phyloP scores from a whole-genome alignment of 805 yeast genomes.

The Tetrapisispora fleetii region DNA sequence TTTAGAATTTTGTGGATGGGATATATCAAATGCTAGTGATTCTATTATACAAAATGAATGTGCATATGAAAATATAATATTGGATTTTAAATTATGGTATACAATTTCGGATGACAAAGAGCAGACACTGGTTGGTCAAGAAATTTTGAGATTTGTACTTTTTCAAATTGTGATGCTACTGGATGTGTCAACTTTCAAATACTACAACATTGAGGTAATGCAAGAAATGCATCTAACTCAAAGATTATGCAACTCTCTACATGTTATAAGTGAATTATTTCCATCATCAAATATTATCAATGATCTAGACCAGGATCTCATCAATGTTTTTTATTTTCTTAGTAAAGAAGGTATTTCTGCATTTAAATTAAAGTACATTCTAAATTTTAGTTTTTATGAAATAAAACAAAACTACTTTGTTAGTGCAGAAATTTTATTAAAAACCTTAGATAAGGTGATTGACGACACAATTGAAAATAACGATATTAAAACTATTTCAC shows the following conservation, averaged over 20 bases:
- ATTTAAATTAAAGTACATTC: conserved; percentile 44
- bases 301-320: conserved; percentile 26
- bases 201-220: conserved; percentile 44
- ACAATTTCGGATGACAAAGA: not conserved
- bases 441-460: conserved; percentile 22
- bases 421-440: conserved; percentile 25
- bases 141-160: conserved; percentile 42
- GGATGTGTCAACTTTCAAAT: conserved; percentile 40
- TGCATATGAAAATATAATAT: conserved; percentile 49
- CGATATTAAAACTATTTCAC: conserved; percentile 36
- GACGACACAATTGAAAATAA: conserved; percentile 33
- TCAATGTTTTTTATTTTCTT: conserved; percentile 21
- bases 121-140: conserved; percentile 16
- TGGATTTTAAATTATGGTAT: conserved; percentile 54
- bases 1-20: conserved; percentile 47
- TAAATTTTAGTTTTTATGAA: conserved; percentile 43
- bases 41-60: conserved; percentile 47
- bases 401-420: conserved; percentile 27
- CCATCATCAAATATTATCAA: conserved; percentile 30
- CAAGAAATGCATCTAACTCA: conserved; percentile 41
- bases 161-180: conserved; percentile 50
- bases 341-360: conserved; percentile 41
- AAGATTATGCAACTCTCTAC: conserved; percentile 21
- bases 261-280: conserved; percentile 30
- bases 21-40: conserved; percentile 39